These are phyloP conservation scores for Hygrocybe punicea DNA, from an alignment of 768 basidiomycete species.

Conservation along the genomic window DNA sequence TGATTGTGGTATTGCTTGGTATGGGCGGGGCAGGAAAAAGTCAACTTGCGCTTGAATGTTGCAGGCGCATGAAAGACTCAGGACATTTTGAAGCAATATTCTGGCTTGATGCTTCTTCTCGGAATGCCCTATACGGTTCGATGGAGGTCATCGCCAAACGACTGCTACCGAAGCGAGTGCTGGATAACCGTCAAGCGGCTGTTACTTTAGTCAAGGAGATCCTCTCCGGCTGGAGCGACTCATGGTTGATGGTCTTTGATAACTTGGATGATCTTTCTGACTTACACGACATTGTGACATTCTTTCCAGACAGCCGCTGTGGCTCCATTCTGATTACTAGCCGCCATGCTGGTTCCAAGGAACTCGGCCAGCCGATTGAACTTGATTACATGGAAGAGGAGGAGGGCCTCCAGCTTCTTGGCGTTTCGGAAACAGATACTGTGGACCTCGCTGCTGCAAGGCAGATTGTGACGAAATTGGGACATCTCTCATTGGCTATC, in stretches of 20 bases:
- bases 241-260: constrained; percentile 1
- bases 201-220: neutral
- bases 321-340: neutral
- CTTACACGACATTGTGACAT: neutral
- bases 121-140: neutral
- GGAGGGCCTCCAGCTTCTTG: neutral
- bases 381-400: neutral
- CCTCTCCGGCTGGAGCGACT: neutral
- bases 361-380: neutral
- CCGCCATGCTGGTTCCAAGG: neutral
- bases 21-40: neutral
- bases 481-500: neutral
- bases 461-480: neutral
- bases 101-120: constrained; percentile 2
- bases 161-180: neutral
- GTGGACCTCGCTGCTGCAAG: neutral
- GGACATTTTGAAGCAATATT: neutral
- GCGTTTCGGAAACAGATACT: neutral
- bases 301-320: neutral
- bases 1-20: neutral
- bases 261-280: neutral
- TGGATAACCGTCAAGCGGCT: neutral
- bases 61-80: neutral
- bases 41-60: neutral
- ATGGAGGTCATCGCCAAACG: neutral